Evolutionary conservation across 2,329 filamentous ascomycete genomes (phyloP), one percentile per base, ranked within the genome.

Genomic region (Graphiopsis chlorocephala): DNA sequence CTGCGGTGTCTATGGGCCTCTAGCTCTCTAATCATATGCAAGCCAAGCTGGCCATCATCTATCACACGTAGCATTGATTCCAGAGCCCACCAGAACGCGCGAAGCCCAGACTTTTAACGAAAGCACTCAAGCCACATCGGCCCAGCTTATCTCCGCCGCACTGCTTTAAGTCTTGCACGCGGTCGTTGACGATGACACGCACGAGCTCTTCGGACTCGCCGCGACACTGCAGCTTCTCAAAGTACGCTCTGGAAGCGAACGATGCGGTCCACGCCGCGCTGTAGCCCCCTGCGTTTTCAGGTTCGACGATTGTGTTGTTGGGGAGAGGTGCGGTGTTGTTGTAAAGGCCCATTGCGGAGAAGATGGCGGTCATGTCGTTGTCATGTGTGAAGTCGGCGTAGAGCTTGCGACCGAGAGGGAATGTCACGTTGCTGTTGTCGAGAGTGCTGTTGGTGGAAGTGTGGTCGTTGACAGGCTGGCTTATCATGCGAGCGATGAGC

Each of bases 351-450:
- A 97, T 74, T 0, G 92, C 92, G 5, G 87, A 87, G 73, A 90
- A 90, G 7, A 96, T 86, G 8, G 85, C 84, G 31, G 86, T 86
- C 87, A 97, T 92, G 73, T 90, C 88, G 76, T 96, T 97, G 78
- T 97, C 93, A 77, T 97, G 93, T 68, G 88, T 91, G 74, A 97
- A 97, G 77, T 97, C 93, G 0, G 92, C 93, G 73, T 96, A 97
- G 1, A 97, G 78, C 12, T 84, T 71, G 31, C 76, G 76, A 26
- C 78, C 83, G 0, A 96, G 79, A 0, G 93, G 93, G 72, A 97
- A 97, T 0, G 90, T 93, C 7, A 77, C 74, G 0, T 84, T 78
- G 65, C 87, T 82, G 5, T 79, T 79, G 74, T 96, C 91, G 0
- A 97, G 83, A 0, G 93, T 96, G 38, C 79, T 81, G 76, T 97